Evolutionary conservation across 257 asterid genomes (phyloP).

Genomic region (Plantago elongata): DNA sequence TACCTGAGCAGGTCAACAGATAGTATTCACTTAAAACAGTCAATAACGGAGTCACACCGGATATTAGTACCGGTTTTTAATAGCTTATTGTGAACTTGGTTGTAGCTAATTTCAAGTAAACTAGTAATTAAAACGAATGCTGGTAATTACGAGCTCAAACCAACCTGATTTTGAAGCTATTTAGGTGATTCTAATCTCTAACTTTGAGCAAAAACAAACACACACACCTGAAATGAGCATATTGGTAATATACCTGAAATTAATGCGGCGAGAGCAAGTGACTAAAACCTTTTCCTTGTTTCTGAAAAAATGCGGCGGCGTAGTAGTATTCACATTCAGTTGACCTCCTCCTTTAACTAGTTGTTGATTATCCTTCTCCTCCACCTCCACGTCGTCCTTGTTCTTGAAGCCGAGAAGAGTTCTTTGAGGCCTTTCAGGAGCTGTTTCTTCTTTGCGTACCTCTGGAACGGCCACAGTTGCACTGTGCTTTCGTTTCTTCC

Average conservation of each 20-base stretch:
- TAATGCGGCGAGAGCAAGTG: conserved; percentile 87
- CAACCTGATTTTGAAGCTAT: no score
- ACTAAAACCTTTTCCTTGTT: conserved; percentile 86
- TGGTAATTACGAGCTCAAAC: no score
- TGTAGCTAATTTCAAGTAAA: no score
- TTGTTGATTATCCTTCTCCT: conserved; percentile 14
- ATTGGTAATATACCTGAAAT: conserved; percentile 49
- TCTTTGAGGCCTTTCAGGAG: conserved; percentile 71
- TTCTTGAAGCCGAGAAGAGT: conserved; percentile 82
- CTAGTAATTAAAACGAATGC: no score
- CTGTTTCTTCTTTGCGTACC: conserved; percentile 44
- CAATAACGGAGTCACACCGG: no score
- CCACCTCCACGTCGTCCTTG: conserved; percentile 19
- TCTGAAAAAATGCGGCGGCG: conserved; percentile 33
- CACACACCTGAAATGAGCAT: not conserved
- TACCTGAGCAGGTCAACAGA: conserved; percentile 46
- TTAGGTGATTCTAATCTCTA: no score
- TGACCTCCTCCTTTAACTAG: not conserved
- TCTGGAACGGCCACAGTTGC: conserved; percentile 35
- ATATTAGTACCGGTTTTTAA: no score
- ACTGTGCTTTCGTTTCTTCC: conserved; percentile 70
- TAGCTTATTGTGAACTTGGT: no score
- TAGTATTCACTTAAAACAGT: no score
- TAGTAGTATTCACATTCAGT: no score
- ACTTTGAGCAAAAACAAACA: not conserved